phyloP scores from a whole-genome alignment of 805 yeast genomes.

The Wickerhamomyces queroliae region DNA sequence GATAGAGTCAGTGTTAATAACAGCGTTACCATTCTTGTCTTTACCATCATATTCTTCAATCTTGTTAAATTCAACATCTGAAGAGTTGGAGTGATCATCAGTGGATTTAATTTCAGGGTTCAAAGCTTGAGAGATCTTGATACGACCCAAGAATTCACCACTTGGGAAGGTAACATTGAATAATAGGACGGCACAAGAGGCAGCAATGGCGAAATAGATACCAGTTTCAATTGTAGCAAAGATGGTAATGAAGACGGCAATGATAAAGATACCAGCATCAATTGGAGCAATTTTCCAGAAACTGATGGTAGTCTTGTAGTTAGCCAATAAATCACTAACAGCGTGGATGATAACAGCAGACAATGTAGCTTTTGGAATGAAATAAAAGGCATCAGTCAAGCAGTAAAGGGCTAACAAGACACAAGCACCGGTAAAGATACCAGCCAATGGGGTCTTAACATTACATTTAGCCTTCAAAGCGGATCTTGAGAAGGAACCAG shows the following conservation, averaged over 20 bases:
- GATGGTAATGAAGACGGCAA: slow-evolving; percentile 20
- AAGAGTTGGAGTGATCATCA: slow-evolving; percentile 7
- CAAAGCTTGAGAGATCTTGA: slow-evolving; percentile 64
- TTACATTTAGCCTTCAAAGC: slow-evolving; percentile 94
- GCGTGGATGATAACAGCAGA: slow-evolving; percentile 91
- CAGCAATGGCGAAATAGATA: slow-evolving; percentile 84
- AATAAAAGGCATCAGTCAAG: slow-evolving; percentile 77
- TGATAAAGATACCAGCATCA: slow-evolving; percentile 18
- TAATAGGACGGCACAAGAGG: slow-evolving; percentile 69
- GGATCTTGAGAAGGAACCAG: slow-evolving; percentile 93
- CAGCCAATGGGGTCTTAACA: slow-evolving; percentile 90
- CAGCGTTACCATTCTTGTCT: too few relatives aligned
- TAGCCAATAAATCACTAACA: slow-evolving; percentile 77
- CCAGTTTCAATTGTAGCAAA: slow-evolving; percentile 69
- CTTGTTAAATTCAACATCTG: slow-evolving; percentile 9
- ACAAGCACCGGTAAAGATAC: slow-evolving; percentile 84
- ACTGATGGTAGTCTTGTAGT: slow-evolving; percentile 58
- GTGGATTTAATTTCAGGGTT: slow-evolving; percentile 45
- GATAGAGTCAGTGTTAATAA: neutral
- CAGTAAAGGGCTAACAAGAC: slow-evolving; percentile 83
- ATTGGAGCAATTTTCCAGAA: slow-evolving; percentile 68
- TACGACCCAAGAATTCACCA: slow-evolving; percentile 78
- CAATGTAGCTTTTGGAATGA: slow-evolving; percentile 84
- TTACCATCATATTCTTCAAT: slow-evolving; percentile 9
- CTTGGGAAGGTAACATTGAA: slow-evolving; percentile 75